These are phyloP conservation scores for Leccinum variabile DNA, from an alignment of 1,284 basidiomycete species.

Conservation along the genomic window DNA sequence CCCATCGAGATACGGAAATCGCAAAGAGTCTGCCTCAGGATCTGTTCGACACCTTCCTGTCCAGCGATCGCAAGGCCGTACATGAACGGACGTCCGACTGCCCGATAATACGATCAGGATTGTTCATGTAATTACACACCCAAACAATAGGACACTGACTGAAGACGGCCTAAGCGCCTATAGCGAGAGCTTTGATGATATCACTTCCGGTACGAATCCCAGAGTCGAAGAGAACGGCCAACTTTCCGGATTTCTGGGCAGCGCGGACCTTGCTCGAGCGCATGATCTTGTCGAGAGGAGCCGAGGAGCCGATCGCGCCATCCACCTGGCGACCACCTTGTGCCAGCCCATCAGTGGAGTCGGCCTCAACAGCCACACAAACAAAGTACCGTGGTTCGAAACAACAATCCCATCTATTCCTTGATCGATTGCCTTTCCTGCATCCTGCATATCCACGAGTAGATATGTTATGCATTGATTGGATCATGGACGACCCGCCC, in stretches of 20 bases:
- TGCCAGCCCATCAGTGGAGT: background rate
- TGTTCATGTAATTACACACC: background rate
- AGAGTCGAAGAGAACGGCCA: conserved; percentile 80
- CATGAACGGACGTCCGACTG: conserved; percentile 60
- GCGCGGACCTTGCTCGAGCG: conserved; percentile 55
- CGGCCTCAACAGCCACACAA: conserved; percentile 1
- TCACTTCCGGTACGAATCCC: conserved; percentile 78
- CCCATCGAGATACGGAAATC: conserved; percentile 62
- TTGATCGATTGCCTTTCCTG: conserved; percentile 66
- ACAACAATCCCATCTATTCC: conserved; percentile 77
- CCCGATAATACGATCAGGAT: background rate
- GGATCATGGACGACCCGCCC: background rate
- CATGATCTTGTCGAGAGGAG: conserved; percentile 66
- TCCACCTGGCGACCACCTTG: conserved; percentile 81
- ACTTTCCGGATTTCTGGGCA: conserved; percentile 56
- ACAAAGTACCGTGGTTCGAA: conserved; percentile 69
- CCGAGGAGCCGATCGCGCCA: conserved; percentile 74
- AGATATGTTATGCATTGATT: background rate
- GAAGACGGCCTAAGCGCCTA: conserved; percentile 67
- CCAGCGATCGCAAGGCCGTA: conserved; percentile 65
- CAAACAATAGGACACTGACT: conserved; percentile 43
- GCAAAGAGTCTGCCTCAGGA: conserved; percentile 58
- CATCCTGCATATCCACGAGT: conserved; percentile 48
- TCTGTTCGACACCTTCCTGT: conserved; percentile 64
- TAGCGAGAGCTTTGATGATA: conserved; percentile 72